Evolutionary conservation across 2,329 filamentous ascomycete genomes (phyloP), one percentile per base, ranked within the genome.

Genomic region (Mycosphaerella arachidis): DNA sequence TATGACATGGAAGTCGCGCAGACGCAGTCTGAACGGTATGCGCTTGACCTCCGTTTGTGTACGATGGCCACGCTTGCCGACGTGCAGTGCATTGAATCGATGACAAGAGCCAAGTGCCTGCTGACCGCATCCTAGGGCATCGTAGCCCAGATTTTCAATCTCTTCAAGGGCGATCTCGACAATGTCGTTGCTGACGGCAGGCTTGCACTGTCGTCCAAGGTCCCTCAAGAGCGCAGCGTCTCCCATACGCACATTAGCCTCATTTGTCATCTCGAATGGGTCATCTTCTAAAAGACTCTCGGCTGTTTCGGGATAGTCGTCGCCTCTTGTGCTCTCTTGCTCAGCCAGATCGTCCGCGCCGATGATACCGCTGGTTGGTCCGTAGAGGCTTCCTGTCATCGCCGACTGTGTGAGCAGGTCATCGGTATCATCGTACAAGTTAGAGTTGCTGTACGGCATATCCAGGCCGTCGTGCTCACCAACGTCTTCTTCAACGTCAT

Each of bases 1-100:
- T 61, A 97, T 97, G 55, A 97, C 79, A 72, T 97, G 91, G 6
- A 96, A 87, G 70, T 97, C 91, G 29, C 90, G 87, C 16, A 97
- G 83, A 5, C 86, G 86, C 2, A 97, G 81, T 64, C 86, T 87
- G 13, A 99, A 76, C 6, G 93, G 72, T 24, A 73, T 46, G 33
- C 60, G 50, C 13, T 59, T 59, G 24, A 45, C 53, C 20, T 31
- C 35, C 35, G 43, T 53, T 20, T 27, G 24, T n/a, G 13, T 24
- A 13, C 27, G 57, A 7, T 33, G 48, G 18, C 33, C 37, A 50
- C 43, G 54, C n/a, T 45, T 48, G 27, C 31, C 45, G 10, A 56
- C n/a, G 58, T 60, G 51, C 40, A 72, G 72, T 3, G 68, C 65
- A 56, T 67, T 70, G 65, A 73, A 73, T 20, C 72, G 69, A 55